phyloP scores from a whole-genome alignment of 192 early-diverging fungal species.

The Phlyctochytrium arcticum region DNA sequence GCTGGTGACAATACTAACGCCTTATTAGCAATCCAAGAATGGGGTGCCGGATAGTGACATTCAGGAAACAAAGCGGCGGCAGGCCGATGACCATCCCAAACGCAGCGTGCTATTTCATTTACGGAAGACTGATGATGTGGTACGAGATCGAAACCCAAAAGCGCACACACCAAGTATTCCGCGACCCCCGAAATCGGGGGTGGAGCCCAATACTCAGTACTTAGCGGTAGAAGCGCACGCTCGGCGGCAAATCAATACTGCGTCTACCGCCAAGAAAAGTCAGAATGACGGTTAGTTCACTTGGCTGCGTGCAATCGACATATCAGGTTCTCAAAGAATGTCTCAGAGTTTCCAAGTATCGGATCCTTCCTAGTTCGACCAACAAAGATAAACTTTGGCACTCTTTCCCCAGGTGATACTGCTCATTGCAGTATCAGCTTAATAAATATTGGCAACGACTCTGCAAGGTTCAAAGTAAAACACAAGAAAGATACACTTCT shows the following conservation, averaged over 20 bases:
- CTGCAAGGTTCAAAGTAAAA: conserved; percentile 24
- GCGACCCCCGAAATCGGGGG: conserved; percentile 9
- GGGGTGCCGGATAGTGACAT: too few species aligned
- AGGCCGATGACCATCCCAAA: too few species aligned
- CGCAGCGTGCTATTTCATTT: too few species aligned
- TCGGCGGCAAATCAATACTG: conserved; percentile 18
- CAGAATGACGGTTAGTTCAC: conserved; percentile 1
- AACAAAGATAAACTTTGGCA: conserved; percentile 27
- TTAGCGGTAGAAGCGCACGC: conserved; percentile 19
- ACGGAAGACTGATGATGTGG: too few species aligned
- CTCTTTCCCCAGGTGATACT: conserved; percentile 5
- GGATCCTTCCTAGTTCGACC: conserved; percentile 27
- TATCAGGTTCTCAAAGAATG: neutral
- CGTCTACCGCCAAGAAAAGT: conserved; percentile 14
- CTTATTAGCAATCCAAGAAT: too few species aligned
- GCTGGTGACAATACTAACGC: too few species aligned
- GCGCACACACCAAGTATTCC: conserved; percentile 19
- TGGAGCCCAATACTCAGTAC: conserved; percentile 25
- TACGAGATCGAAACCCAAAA: too few species aligned
- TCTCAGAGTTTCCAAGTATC: conserved; percentile 15
- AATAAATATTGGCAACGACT: conserved; percentile 31
- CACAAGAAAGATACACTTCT: conserved; percentile 6
- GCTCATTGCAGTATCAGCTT: conserved; percentile 6
- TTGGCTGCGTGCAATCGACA: too few species aligned
- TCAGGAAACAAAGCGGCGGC: too few species aligned